Percentiles rank a stretch among this genome's conserved stretches.
phyloP scores from a whole-genome alignment of 1,284 basidiomycete genomes.

The Rhodotorula sp. region DNA sequence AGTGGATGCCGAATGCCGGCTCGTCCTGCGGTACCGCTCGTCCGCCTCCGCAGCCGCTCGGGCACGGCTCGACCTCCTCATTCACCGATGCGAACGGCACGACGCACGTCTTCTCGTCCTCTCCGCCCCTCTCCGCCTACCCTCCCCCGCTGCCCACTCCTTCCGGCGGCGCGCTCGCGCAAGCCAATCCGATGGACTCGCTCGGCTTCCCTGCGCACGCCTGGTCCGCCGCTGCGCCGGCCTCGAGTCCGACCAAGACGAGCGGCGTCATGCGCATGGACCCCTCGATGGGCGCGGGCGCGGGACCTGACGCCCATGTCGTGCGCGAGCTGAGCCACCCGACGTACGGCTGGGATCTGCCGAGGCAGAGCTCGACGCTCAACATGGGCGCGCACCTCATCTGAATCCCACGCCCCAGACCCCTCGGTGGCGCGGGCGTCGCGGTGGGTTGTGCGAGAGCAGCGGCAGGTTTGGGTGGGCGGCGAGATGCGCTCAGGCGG shows the following conservation, averaged over 20 bases:
- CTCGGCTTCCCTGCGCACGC: conserved; percentile 10
- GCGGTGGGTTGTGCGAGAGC: not conserved
- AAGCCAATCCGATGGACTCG: not conserved
- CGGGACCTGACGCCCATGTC: not conserved
- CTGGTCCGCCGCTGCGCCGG: not conserved
- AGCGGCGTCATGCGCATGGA: conserved; percentile 4
- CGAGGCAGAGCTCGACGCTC: conserved; percentile 14
- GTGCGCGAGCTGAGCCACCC: conserved; percentile 16
- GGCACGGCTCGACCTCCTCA: conserved; percentile 6
- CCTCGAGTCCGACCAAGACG: not conserved
- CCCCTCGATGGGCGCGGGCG: conserved; percentile 4
- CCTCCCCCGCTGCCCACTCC: conserved; percentile 11
- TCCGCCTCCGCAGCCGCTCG: not conserved
- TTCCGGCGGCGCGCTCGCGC: not conserved
- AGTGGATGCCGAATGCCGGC: not conserved
- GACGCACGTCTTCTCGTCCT: conserved; percentile 21
- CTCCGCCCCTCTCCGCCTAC: conserved; percentile 25
- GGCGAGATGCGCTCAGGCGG: not conserved
- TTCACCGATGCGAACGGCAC: conserved; percentile 32
- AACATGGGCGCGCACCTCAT: conserved; percentile 20
- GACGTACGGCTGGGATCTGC: conserved; percentile 15
- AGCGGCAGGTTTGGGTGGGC: not conserved
- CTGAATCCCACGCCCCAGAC: conserved; percentile 8
- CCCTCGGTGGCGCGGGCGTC: not conserved
- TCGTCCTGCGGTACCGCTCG: not conserved